phyloP scores from a whole-genome alignment of 2,329 filamentous ascomycete species.

The Diaporthe vexans region DNA sequence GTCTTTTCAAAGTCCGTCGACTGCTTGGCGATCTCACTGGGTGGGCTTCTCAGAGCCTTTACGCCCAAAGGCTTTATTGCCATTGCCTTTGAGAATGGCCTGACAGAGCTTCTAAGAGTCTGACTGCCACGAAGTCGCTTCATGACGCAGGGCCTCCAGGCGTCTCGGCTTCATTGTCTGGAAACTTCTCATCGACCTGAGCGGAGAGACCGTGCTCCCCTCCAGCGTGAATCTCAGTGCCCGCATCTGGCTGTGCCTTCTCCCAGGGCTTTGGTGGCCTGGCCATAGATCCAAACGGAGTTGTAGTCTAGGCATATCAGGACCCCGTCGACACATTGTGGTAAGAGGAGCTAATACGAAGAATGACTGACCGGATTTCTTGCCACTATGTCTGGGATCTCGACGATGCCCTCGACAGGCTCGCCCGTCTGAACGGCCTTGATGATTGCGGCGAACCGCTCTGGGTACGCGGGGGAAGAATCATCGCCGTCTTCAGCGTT shows the following conservation, averaged over 20 bases:
- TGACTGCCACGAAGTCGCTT: neutral
- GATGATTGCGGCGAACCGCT: conserved; percentile 87
- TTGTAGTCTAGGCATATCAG: conserved; percentile 55
- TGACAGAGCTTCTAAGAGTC: too few relatives aligned
- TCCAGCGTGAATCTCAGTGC: conserved; percentile 22
- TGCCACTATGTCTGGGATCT: conserved; percentile 86
- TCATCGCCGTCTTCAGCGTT: conserved; percentile 42
- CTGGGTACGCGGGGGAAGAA: conserved; percentile 74
- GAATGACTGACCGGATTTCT: conserved; percentile 72
- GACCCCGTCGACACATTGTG: neutral
- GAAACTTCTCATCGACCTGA: conserved; percentile 42
- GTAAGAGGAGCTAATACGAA: neutral
- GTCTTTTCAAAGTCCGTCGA: neutral
- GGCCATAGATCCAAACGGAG: conserved; percentile 61
- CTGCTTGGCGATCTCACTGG: neutral
- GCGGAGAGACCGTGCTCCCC: conserved; percentile 9
- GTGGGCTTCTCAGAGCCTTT: neutral
- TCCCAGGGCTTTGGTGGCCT: conserved; percentile 83
- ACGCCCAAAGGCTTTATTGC: neutral
- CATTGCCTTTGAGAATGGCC: neutral
- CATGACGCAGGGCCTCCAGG: conserved; percentile 5
- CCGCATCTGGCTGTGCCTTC: conserved; percentile 57
- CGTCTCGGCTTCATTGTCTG: conserved; percentile 49
- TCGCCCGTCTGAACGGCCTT: conserved; percentile 86
- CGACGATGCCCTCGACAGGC: conserved; percentile 87